Evolutionary conservation across 2,329 filamentous ascomycete species (phyloP).

Genomic region (Fusarium sarcochroum): DNA sequence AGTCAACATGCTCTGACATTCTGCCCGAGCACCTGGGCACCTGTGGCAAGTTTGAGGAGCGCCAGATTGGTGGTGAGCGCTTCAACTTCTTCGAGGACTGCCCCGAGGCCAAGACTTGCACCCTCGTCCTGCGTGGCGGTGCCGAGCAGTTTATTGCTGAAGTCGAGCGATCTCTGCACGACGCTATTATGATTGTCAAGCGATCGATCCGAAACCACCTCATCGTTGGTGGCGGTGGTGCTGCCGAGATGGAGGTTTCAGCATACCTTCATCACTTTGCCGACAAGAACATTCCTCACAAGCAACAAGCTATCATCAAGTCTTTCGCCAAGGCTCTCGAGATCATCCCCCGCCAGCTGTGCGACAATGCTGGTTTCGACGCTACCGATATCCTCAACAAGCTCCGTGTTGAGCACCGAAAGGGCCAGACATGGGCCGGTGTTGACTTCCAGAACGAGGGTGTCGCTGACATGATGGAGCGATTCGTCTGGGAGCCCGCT

Average conservation of each 20-base stretch:
- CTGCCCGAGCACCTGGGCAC: constrained; percentile 88
- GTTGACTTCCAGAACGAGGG: constrained; percentile 96
- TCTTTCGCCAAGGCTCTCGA: constrained; percentile 97
- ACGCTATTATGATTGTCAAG: constrained; percentile 99
- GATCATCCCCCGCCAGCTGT: constrained; percentile 95
- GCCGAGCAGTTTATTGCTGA: constrained; percentile 99
- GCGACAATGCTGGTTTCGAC: constrained; percentile 98
- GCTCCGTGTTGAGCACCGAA: constrained; percentile 94
- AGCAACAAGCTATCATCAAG: constrained; percentile 98
- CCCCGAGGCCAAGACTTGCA: constrained; percentile 96
- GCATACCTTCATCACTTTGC: constrained; percentile 93
- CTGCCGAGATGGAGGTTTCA: constrained; percentile 96
- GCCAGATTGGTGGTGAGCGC: constrained; percentile 95
- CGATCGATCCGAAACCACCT: constrained; percentile 94
- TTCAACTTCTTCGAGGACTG: constrained; percentile 99
- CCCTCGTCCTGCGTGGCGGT: constrained; percentile 91
- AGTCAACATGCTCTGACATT: constrained; percentile 98
- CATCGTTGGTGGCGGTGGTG: constrained; percentile 95
- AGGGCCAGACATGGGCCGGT: constrained; percentile 93
- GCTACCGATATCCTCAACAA: constrained; percentile 98
- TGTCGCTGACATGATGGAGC: constrained; percentile 92
- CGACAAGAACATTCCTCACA: constrained; percentile 91
- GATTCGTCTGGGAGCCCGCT: constrained; percentile 97
- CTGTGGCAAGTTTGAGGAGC: constrained; percentile 92
- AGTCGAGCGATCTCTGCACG: constrained; percentile 96